A percentile compares a stretch with the other conserved stretches of the same genome.
Evolutionary conservation across 2,329 filamentous ascomycete species (phyloP).

Genomic region (Penicillium glabrum): DNA sequence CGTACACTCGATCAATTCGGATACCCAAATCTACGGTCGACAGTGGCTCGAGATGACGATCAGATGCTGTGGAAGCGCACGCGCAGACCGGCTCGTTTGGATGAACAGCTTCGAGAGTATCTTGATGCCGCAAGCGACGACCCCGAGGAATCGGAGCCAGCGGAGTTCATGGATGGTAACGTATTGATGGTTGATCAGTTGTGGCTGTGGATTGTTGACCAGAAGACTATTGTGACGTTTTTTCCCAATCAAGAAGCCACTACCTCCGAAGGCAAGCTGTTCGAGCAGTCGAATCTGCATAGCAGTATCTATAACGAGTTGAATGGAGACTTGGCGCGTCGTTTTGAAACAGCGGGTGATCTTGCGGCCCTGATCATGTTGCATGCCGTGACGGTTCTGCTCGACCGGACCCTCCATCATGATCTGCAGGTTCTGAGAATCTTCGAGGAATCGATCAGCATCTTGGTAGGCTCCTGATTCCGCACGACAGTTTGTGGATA

Average conservation of each 20-base stretch:
- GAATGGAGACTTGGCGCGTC: slow-evolving; percentile 63
- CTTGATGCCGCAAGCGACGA: slow-evolving; percentile 26
- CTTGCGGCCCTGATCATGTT: slow-evolving; percentile 62
- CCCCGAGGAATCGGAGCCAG: slow-evolving; percentile 7
- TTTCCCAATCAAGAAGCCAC: slow-evolving; percentile 37
- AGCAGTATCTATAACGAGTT: slow-evolving; percentile 67
- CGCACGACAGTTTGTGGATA: neutral
- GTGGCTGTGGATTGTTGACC: slow-evolving; percentile 53
- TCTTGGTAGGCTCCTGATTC: slow-evolving; percentile 48
- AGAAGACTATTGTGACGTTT: slow-evolving; percentile 34
- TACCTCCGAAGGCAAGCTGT: slow-evolving; percentile 33
- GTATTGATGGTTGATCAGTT: slow-evolving; percentile 69
- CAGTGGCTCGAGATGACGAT: slow-evolving; percentile 61
- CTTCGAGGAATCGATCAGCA: slow-evolving; percentile 66
- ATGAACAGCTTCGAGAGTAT: slow-evolving; percentile 46
- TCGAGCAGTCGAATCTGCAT: slow-evolving; percentile 57
- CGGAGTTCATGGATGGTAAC: slow-evolving; percentile 33
- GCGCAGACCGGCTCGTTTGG: slow-evolving; percentile 50
- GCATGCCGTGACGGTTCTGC: slow-evolving; percentile 62
- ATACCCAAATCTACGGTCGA: slow-evolving; percentile 62
- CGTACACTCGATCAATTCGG: slow-evolving; percentile 65
- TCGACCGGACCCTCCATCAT: slow-evolving; percentile 60
- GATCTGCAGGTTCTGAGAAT: slow-evolving; percentile 65
- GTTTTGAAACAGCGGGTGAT: slow-evolving; percentile 62
- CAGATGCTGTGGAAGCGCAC: slow-evolving; percentile 66